These are phyloP conservation scores for Trypanosoma avium DNA, from an alignment of 208 protist genomes.

Conservation along the genomic window DNA sequence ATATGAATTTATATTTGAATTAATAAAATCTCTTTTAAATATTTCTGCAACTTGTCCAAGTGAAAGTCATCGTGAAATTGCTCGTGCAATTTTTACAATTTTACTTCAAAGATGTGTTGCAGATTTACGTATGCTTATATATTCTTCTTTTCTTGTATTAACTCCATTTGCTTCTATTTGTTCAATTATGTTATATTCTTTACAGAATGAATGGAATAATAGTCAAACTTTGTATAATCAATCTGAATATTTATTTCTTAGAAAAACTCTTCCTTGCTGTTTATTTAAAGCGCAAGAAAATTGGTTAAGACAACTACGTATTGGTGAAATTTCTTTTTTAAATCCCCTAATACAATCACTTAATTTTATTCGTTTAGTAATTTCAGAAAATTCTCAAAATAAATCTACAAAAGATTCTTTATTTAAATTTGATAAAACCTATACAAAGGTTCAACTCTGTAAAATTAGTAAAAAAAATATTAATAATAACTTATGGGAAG, in stretches of 20 bases:
- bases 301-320: conserved; percentile 36
- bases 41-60: conserved; percentile 49
- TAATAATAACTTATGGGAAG: conserved; percentile 1
- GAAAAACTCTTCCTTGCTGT: conserved; percentile 30
- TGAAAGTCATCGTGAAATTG: conserved; percentile 33
- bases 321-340: conserved; percentile 52
- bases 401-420: not conserved
- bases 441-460: conserved; percentile 4
- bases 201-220: conserved; percentile 46
- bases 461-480: not conserved
- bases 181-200: conserved; percentile 46
- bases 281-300: conserved; percentile 35
- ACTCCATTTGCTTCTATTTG: conserved; percentile 72
- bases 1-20: conserved; percentile 56
- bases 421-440: conserved; percentile 8
- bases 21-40: conserved; percentile 52
- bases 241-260: conserved; percentile 21
- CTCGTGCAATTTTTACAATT: conserved; percentile 33
- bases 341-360: conserved; percentile 67
- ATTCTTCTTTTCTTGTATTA: conserved; percentile 57
- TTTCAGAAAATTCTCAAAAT: conserved; percentile 14
- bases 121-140: conserved; percentile 44
- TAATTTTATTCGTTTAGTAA: conserved; percentile 57
- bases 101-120: conserved; percentile 44
- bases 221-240: not conserved